Conservation (phyloP, 2,329 filamentous ascomycete genomes). For the Phyllosticta ampelicida region DNA sequence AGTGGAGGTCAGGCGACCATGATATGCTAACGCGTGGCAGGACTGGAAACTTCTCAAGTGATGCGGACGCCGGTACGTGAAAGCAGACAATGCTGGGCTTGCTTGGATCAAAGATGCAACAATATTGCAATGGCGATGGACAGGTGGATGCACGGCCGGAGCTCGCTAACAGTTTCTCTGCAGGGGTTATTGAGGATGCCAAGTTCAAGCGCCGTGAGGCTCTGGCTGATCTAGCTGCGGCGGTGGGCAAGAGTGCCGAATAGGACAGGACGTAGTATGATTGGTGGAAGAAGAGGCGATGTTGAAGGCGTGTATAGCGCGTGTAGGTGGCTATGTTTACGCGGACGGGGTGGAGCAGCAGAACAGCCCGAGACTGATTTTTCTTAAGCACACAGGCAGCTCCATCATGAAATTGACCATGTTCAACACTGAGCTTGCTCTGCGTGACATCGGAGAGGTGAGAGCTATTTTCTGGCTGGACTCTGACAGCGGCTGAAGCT, state of each 20-base stretch:
- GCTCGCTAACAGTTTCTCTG: slow-evolving; percentile 8
- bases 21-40: neutral
- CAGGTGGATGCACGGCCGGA: neutral
- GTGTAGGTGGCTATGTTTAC: neutral
- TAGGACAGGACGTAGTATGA: neutral
- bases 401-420: neutral
- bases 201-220: slow-evolving; percentile 68
- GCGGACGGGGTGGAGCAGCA: neutral
- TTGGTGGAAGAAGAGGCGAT: neutral
- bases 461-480: neutral
- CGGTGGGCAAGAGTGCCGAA: slow-evolving; percentile 20
- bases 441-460: neutral
- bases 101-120: neutral
- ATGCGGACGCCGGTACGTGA: slow-evolving; percentile 56
- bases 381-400: neutral
- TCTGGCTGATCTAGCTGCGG: slow-evolving; percentile 52
- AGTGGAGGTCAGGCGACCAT: neutral
- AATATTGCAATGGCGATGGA: neutral
- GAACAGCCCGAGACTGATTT: neutral
- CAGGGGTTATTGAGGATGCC: slow-evolving; percentile 62
- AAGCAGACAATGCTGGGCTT: neutral
- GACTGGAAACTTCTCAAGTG: slow-evolving; percentile 56
- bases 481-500: neutral
- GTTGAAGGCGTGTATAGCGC: slow-evolving; percentile 4
- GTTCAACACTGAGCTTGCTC: neutral